Conservation (phyloP, 73 alveolate genomes). For the Urostyla sp. region DNA sequence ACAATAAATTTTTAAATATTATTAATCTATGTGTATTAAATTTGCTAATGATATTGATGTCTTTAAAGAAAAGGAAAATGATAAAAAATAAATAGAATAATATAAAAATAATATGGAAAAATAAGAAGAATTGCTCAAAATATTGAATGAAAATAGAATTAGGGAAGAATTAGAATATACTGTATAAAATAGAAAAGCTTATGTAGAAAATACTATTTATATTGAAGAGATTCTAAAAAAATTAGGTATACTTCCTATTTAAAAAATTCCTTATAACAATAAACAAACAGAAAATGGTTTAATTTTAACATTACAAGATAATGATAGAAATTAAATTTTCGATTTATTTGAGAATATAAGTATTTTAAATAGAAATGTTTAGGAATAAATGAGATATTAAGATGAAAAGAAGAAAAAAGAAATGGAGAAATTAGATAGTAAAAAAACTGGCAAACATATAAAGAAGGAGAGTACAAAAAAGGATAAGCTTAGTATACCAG, state of each 20-base stretch:
- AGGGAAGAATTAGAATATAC: not conserved
- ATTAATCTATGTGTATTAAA: slow-evolving; percentile 14
- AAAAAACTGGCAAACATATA: not conserved
- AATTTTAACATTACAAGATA: not conserved
- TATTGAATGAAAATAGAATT: slow-evolving; percentile 5
- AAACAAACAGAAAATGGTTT: not conserved
- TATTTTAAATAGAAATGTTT: not conserved
- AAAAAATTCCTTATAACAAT: not conserved
- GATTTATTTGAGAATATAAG: slow-evolving; percentile 11
- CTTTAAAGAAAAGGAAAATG: not conserved
- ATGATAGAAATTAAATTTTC: slow-evolving; percentile 17
- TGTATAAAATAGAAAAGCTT: not conserved
- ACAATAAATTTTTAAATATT: not conserved
- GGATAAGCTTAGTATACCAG: not conserved
- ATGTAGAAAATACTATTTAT: not conserved
- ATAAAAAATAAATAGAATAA: not conserved
- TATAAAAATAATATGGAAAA: not conserved
- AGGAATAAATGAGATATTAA: not conserved
- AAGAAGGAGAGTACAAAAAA: not conserved
- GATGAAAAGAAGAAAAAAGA: not conserved
- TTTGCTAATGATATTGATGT: slow-evolving; percentile 6
- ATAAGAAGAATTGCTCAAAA: slow-evolving; percentile 14
- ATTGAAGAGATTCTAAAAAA: slow-evolving; percentile 1
- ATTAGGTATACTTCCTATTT: slow-evolving; percentile 26
- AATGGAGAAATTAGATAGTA: too few species aligned